A percentile compares a stretch with the other conserved stretches of the same genome.
Conservation (phyloP, 768 basidiomycete genomes). For the Amanita thiersii region DNA sequence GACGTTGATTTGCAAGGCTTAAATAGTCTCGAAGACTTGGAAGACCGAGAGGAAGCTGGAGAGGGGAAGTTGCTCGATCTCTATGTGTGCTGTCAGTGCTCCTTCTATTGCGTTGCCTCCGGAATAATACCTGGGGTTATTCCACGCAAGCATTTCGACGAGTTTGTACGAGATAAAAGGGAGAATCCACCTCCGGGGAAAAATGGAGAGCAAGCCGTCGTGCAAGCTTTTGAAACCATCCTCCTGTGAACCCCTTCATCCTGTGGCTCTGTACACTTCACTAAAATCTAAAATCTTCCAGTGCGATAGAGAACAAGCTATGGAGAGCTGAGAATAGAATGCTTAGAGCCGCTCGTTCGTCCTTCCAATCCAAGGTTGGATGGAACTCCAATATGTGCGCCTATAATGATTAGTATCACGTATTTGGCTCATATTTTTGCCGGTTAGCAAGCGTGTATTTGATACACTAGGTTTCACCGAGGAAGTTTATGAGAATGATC, state of each 20-base stretch:
- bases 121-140: slow-evolving; percentile 69
- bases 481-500: slow-evolving; percentile 29
- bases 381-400: slow-evolving; percentile 56
- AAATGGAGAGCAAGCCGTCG: slow-evolving; percentile 44
- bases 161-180: slow-evolving; percentile 53
- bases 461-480: slow-evolving; percentile 34
- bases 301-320: slow-evolving; percentile 67
- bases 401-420: slow-evolving; percentile 7
- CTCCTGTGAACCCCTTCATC: slow-evolving; percentile 37
- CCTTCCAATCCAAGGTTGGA: slow-evolving; percentile 59
- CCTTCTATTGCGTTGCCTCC: slow-evolving; percentile 63
- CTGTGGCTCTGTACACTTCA: slow-evolving; percentile 6
- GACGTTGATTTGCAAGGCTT: slow-evolving; percentile 12
- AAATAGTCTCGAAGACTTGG: slow-evolving; percentile 30
- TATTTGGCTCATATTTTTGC: slow-evolving; percentile 3
- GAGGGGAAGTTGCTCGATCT: slow-evolving; percentile 62
- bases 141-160: slow-evolving; percentile 51
- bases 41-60: slow-evolving; percentile 26
- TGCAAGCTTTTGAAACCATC: slow-evolving; percentile 57
- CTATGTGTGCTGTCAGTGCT: slow-evolving; percentile 82
- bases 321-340: slow-evolving; percentile 62
- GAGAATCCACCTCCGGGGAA: slow-evolving; percentile 50
- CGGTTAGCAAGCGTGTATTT: slow-evolving; percentile 34
- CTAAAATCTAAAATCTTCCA: slow-evolving; percentile 18
- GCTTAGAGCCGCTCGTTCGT: slow-evolving; percentile 43